Evolutionary conservation across 306 rosid species (phyloP), one percentile per base, ranked within the genome.

Genomic region (Castanea mollissima): DNA sequence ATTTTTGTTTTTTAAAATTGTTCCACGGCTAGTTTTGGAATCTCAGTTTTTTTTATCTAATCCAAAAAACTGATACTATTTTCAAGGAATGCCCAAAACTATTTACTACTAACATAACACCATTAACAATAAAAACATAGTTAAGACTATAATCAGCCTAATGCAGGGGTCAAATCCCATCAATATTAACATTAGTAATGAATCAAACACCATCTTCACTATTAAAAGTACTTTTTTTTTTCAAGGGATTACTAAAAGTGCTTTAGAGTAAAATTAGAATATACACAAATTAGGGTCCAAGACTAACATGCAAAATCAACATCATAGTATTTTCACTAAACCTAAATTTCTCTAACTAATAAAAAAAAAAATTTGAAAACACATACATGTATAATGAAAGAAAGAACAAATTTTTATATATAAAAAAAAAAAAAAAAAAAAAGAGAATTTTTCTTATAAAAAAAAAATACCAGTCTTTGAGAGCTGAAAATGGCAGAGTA

Each of bases 401-500:
- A 15, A 77, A 38, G 44, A 32, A n/a, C 55, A 67, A 49, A 52
- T 19, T 71, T 10, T 56, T 8, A 80, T 9, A 58, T 34, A 23
- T 23, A 23, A 0, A 23, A 18, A 35, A 21, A 55, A 56, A 16
- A 55, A 44, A 18, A 55, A 75, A 74, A 18, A 46, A 62, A 55
- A 75, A 63, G 19, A 27, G 5, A 35, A 35, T 35, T 35, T 6
- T 34, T 35, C 6, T 34, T 4, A 7, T 7, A 2, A 8, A 2
- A 16, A 35, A 11, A 25, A 58, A 31, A 78, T 84, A 94, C 98
- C 94, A 94, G 89, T 75, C 80, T 81, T 10, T 90, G 85, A 13
- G 96, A 85, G 86, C 82, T 81, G 35, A 84, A 76, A 71, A 87
- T 75, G 54, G 94, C 75, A 27, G 97, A 92, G 87, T 82, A 92